Evolutionary conservation across 148 eudicot species (phyloP), one percentile per base, ranked within the genome.

Genomic region (Rhododendron vialii): DNA sequence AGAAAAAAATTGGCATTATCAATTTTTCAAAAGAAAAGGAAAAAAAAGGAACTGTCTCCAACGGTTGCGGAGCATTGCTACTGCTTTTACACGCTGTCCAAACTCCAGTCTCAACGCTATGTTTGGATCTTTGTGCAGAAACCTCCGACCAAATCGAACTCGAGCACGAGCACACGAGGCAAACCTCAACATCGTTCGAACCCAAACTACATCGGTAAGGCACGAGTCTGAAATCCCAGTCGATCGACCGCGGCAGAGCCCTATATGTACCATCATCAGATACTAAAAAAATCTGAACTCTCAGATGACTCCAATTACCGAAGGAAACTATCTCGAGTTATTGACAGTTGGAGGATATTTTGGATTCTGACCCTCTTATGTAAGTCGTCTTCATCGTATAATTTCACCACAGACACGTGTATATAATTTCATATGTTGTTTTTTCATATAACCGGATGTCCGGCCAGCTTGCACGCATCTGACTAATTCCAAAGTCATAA

Each of bases 361-460:
- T 93, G 48, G 90, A 91, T 6, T 85, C 50, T 80, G 93, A 93
- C 69, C 92, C 93, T 90, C 91, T 89, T 30, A 92, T 84, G 89
- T 84, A 87, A 81, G 89, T 12, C 43, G 20, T 28, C 43, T 48
- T 41, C 48, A 9, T 41, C 76, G 14, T 6, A 3, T 61, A 24
- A 48, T 15, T 65, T 30, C 61, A 2, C 28, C 67, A 4, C 18
- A 53, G 61, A 65, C 9, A 65, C 0, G 3, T 0, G 9, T 7
- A 14, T 12, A 8, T 61, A 24, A 48, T 15, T 77, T 18, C 45
- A 38, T 38, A 73, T 5, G 76, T 33, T 28, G 17, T 3, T 4
- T 69, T 51, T 14, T 51, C 3, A 3, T 9, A 51, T 4, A 17
- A 14, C 17, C 5, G 20, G 20, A 15, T 53, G 59, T 53, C 59